Evolutionary conservation across 768 basidiomycete species (phyloP).

Genomic region (Fistulinella prunicolor): DNA sequence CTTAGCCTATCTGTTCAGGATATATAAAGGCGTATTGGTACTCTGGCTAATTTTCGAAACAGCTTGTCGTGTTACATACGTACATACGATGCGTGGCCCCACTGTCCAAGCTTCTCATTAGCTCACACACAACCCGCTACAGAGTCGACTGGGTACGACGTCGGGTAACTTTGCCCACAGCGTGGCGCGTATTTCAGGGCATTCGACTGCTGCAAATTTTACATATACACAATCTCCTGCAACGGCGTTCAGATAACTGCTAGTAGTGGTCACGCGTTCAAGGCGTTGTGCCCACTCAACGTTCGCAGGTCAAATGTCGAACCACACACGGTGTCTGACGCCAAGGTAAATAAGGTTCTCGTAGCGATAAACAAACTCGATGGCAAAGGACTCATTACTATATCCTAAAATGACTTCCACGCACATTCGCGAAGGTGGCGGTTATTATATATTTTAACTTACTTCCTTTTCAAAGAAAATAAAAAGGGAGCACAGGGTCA

Average conservation of each 20-base stretch:
- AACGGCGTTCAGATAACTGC: no score
- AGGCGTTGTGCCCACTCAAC: not conserved
- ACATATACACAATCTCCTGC: no score
- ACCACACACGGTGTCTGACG: not conserved
- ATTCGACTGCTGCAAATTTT: not conserved
- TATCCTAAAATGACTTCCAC: conserved; percentile 3
- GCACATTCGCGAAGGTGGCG: conserved; percentile 10
- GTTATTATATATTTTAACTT: conserved; percentile 3
- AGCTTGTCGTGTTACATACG: conserved; percentile 1
- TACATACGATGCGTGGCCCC: not conserved
- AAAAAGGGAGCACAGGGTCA: not conserved
- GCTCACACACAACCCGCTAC: no score
- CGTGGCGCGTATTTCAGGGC: not conserved
- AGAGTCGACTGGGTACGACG: not conserved
- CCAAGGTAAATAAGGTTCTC: not conserved
- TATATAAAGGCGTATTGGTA: no score
- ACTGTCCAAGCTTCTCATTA: no score
- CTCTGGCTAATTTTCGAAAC: no score
- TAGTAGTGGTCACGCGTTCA: no score
- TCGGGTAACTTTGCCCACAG: not conserved
- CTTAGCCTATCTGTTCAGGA: not conserved
- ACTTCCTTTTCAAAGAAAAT: not conserved
- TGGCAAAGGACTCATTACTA: conserved; percentile 1
- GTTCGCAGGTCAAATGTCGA: conserved; percentile 4
- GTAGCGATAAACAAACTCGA: not conserved